phyloP scores from a whole-genome alignment of 768 basidiomycete species.

The Agaricus sinodeliciosus region DNA sequence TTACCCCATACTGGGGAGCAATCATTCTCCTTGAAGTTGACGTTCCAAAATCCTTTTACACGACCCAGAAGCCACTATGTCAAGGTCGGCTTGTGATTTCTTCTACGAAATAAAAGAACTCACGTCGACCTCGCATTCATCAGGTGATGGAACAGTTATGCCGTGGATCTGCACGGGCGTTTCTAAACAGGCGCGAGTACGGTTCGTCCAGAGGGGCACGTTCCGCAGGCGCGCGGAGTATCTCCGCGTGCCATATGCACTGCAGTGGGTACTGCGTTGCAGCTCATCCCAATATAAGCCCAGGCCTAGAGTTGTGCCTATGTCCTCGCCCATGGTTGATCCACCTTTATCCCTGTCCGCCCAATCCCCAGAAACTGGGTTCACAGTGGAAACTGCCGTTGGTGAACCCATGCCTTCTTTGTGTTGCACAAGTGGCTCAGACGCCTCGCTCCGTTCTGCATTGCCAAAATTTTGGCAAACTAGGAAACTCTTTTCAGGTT shows the following conservation, averaged over 20 bases:
- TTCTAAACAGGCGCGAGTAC: slow-evolving; percentile 20
- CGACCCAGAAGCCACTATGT: slow-evolving; percentile 24
- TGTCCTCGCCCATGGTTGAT: neutral
- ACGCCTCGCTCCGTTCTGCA: slow-evolving; percentile 11
- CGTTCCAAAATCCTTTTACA: slow-evolving; percentile 24
- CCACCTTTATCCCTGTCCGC: neutral
- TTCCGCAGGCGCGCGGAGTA: slow-evolving; percentile 24
- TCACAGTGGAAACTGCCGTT: neutral
- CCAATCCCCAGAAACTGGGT: neutral
- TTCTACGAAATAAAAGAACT: neutral
- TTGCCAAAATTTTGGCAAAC: neutral
- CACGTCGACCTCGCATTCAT: slow-evolving; percentile 24
- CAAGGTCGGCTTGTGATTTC: neutral
- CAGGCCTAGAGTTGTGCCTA: neutral
- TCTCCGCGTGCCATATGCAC: slow-evolving; percentile 21
- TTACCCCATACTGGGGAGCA: slow-evolving; percentile 26
- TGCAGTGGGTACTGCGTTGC: slow-evolving; percentile 18
- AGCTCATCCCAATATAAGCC: slow-evolving; percentile 21
- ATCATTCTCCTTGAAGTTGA: slow-evolving; percentile 18
- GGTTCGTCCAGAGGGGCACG: slow-evolving; percentile 20
- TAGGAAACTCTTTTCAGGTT: neutral
- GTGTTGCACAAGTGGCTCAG: neutral
- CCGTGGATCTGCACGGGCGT: slow-evolving; percentile 23
- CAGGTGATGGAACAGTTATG: slow-evolving; percentile 16
- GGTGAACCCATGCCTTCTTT: neutral